phyloP scores from a whole-genome alignment of 2,329 filamentous ascomycete species.

The Exophiala mesophila region DNA sequence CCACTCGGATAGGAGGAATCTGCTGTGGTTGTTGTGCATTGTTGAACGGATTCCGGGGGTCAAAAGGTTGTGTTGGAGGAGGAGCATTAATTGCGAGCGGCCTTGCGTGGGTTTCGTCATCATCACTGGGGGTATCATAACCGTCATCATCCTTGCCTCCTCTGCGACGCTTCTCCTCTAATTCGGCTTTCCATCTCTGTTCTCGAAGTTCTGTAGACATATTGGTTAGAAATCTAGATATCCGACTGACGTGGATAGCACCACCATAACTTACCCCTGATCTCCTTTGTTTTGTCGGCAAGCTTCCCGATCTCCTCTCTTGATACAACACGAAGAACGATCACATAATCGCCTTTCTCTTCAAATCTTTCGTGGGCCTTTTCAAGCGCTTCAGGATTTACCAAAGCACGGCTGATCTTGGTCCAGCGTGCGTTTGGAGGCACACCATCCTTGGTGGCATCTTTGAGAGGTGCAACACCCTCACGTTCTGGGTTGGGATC shows the following conservation, averaged over 20 bases:
- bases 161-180: constrained; percentile 33
- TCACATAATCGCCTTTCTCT: constrained; percentile 87
- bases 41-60: constrained; percentile 16
- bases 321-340: constrained; percentile 79
- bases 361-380: constrained; percentile 88
- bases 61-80: constrained; percentile 13
- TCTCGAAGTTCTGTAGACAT: constrained; percentile 34
- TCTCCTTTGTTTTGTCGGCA: constrained; percentile 71
- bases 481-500: constrained; percentile 77
- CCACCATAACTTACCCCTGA: constrained; percentile 59
- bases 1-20: constrained; percentile 2
- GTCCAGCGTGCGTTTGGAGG: constrained; percentile 73
- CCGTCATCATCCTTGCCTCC: constrained; percentile 41
- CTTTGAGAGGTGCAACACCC: constrained; percentile 89
- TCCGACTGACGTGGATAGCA: not conserved
- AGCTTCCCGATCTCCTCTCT: constrained; percentile 88
- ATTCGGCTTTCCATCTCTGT: constrained; percentile 30
- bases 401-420: constrained; percentile 84
- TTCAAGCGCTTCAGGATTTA: constrained; percentile 83
- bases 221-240: constrained; percentile 2
- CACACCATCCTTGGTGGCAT: constrained; percentile 66
- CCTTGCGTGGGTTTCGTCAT: constrained; percentile 29
- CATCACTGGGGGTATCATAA: constrained; percentile 32
- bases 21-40: constrained; percentile 15
- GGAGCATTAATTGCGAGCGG: constrained; percentile 33